Percentiles rank a stretch among this genome's conserved stretches.
These are phyloP conservation scores for Mycena belliarum DNA, from an alignment of 768 basidiomycete genomes.

Conservation along the genomic window DNA sequence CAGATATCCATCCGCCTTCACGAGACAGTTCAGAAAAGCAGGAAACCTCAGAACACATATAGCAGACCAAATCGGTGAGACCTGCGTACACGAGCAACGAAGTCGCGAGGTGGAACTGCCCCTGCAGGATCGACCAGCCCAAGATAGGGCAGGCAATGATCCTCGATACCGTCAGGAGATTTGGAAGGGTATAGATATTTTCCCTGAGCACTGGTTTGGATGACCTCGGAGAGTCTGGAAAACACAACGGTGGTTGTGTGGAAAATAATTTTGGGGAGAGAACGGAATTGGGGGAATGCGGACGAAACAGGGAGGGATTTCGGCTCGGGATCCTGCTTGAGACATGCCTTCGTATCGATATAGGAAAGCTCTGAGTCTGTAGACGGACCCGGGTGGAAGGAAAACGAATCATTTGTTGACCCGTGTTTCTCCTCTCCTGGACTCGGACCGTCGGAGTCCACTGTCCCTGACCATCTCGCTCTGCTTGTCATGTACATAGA, in stretches of 20 bases:
- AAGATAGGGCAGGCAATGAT: slow-evolving; percentile 88
- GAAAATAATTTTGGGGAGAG: slow-evolving; percentile 12
- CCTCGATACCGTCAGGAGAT: slow-evolving; percentile 83
- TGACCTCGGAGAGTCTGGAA: slow-evolving; percentile 20
- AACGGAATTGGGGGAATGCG: neutral
- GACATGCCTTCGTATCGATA: neutral
- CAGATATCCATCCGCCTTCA: slow-evolving; percentile 86
- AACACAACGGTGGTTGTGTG: slow-evolving; percentile 13
- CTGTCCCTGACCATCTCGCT: too few species aligned
- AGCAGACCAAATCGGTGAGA: slow-evolving; percentile 84
- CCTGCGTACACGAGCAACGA: slow-evolving; percentile 87
- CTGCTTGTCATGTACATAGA: too few species aligned
- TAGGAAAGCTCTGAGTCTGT: neutral
- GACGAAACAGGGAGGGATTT: neutral
- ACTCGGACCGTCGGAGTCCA: too few species aligned
- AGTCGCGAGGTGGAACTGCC: slow-evolving; percentile 80
- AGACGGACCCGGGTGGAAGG: neutral
- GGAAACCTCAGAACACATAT: slow-evolving; percentile 13
- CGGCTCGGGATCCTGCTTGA: neutral
- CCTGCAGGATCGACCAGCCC: slow-evolving; percentile 86
- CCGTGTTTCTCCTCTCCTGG: neutral
- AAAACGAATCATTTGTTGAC: slow-evolving; percentile 10
- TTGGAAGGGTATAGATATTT: slow-evolving; percentile 94
- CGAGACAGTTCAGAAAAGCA: slow-evolving; percentile 4
- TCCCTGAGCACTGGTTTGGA: slow-evolving; percentile 54